Conservation (phyloP, 2,329 filamentous ascomycete genomes). For the Raffaelea ambrosiae region DNA sequence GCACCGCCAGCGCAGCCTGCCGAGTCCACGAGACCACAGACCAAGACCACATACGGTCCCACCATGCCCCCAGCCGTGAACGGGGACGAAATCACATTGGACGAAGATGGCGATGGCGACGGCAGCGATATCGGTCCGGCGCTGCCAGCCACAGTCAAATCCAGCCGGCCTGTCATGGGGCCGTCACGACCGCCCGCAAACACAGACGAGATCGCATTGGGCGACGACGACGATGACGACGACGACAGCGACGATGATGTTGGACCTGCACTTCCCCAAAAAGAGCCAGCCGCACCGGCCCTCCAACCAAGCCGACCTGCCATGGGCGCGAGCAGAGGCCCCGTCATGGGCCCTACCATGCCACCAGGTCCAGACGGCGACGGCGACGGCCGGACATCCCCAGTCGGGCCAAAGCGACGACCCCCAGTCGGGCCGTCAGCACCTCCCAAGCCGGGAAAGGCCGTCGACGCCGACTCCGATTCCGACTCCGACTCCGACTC, state of each 20-base stretch:
- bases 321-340: too few species aligned
- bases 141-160: slow-evolving; percentile 9
- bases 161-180: background rate
- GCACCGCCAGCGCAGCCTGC: slow-evolving; percentile 13
- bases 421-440: slow-evolving; percentile 19
- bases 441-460: background rate
- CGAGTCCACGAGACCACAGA: too few species aligned
- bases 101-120: slow-evolving; percentile 25
- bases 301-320: too few species aligned
- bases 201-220: too few species aligned
- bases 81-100: slow-evolving; percentile 33
- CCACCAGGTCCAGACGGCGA: slow-evolving; percentile 21
- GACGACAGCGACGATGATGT: too few species aligned
- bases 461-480: slow-evolving; percentile 20
- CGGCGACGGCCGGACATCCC: slow-evolving; percentile 30
- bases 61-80: slow-evolving; percentile 17
- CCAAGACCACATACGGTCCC: background rate
- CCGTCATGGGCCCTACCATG: slow-evolving; percentile 15
- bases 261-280: too few species aligned
- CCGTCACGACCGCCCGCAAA: too few species aligned
- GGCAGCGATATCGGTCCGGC: slow-evolving; percentile 25
- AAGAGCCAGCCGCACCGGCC: too few species aligned
- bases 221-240: too few species aligned
- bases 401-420: slow-evolving; percentile 17
- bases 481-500: slow-evolving; percentile 36